Percentiles rank a stretch among this genome's conserved stretches.
Evolutionary conservation across 2,329 filamentous ascomycete species (phyloP).

Genomic region (Stagonosporopsis cucurbitacearum): DNA sequence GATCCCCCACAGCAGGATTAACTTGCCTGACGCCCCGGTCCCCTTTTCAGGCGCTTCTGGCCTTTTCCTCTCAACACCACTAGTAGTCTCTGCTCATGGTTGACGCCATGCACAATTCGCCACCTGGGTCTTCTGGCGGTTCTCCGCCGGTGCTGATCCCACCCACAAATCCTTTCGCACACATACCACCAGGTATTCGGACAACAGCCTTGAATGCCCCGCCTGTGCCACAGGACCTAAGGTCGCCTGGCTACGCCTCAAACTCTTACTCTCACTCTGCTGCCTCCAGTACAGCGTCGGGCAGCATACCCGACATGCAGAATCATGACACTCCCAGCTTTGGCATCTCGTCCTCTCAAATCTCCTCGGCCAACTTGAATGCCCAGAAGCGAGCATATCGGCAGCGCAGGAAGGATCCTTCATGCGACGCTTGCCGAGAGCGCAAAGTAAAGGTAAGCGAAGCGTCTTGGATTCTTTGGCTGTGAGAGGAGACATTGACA

Average conservation of each 20-base stretch:
- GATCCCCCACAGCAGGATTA: slow-evolving; percentile 37
- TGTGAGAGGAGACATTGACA: not conserved
- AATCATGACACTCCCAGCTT: slow-evolving; percentile 43
- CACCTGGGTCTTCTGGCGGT: slow-evolving; percentile 40
- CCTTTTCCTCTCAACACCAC: slow-evolving; percentile 22
- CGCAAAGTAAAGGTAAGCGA: slow-evolving; percentile 67
- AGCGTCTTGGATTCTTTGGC: not conserved
- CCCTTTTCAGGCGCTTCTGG: slow-evolving; percentile 26
- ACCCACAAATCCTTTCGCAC: slow-evolving; percentile 42
- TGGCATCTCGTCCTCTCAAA: slow-evolving; percentile 52
- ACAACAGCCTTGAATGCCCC: slow-evolving; percentile 39
- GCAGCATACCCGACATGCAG: slow-evolving; percentile 39
- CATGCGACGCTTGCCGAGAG: slow-evolving; percentile 95
- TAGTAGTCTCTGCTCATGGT: slow-evolving; percentile 17
- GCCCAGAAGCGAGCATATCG: slow-evolving; percentile 93
- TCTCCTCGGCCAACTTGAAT: slow-evolving; percentile 61
- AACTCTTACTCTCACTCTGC: slow-evolving; percentile 44
- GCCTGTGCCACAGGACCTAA: slow-evolving; percentile 35
- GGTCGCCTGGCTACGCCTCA: slow-evolving; percentile 43
- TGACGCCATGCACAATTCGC: slow-evolving; percentile 39
- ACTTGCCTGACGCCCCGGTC: slow-evolving; percentile 16
- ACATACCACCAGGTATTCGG: slow-evolving; percentile 32
- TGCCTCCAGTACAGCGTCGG: slow-evolving; percentile 46
- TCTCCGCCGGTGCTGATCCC: slow-evolving; percentile 45
- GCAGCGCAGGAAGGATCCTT: slow-evolving; percentile 93